Base-by-base conservation (phyloP, 1,284 basidiomycete genomes). In the Thelephora terrestris region DNA sequence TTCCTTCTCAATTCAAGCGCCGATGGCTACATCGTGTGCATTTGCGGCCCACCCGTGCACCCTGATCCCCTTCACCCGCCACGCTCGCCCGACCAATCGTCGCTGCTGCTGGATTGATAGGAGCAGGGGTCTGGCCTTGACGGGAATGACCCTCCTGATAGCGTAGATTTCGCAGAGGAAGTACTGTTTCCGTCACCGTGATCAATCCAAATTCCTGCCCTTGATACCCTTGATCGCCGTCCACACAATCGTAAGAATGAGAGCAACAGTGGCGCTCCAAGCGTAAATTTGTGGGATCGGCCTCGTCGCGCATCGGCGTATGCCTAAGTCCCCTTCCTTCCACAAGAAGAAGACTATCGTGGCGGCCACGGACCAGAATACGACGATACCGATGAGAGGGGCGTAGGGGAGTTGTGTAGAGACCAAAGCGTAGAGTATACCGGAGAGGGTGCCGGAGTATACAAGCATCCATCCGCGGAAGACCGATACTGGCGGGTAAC, bases 231-330 rank as follows among this genome's bases (percentile, higher is more conserved):
- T 42, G 39, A 18, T 16, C 17, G n/a, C 39, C 17, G 39, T 42
- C 39, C 39, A 42, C 12, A 25, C 39, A n/a, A 42, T 20, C 10
- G 39, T 42, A 23, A 42, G 25, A 18, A 42, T 42, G 39, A 21
- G 25, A 10, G 39, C 39, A 25, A 42, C 10, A 10, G 21, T n/a
- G 12, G 39, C 16, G n/a, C 21, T 23, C 39, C 17, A 23, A 18
- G n/a, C 20, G 39, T 42, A 42, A 12, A 42, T 21, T 42, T 42
- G 39, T 21, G 39, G 39, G 39, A 42, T 42, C 16, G 39, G 39
- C 21, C 39, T 42, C 12, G 21, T 42, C 25, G 39, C 39, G 5
- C 39, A 42, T 21, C 39, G 39, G 39, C 25, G 5, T 20, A 42
- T 12, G 12, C 39, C 39, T 9, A 42, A 16, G 12, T 42, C 39